A percentile compares a stretch with the other conserved stretches of the same genome.
Evolutionary conservation across 2,329 filamentous ascomycete species (phyloP).

Genomic region (Venturia pyrina): DNA sequence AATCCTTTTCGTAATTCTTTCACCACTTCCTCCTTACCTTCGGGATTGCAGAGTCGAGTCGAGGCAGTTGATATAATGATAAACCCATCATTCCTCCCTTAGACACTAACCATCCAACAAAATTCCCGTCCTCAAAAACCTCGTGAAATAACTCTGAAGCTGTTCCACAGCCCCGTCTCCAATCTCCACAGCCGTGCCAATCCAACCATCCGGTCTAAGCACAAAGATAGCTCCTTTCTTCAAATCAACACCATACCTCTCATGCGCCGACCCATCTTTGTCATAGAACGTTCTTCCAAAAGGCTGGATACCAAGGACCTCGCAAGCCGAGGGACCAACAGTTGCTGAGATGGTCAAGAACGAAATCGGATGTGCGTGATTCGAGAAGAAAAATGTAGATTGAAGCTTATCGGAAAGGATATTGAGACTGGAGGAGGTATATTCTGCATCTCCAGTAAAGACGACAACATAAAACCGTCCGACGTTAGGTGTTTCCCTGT

Average conservation of each 20-base stretch:
- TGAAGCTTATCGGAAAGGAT: slow-evolving; percentile 14
- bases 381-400: slow-evolving; percentile 14
- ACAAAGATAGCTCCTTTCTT: slow-evolving; percentile 21
- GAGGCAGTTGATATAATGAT: too few species aligned
- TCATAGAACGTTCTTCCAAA: slow-evolving; percentile 30
- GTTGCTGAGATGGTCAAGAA: slow-evolving; percentile 21
- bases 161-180: slow-evolving; percentile 13
- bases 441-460: slow-evolving; percentile 28
- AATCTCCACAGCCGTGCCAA: slow-evolving; percentile 19
- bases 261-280: slow-evolving; percentile 21
- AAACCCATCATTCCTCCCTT: too few species aligned
- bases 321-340: slow-evolving; percentile 22
- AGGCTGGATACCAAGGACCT: slow-evolving; percentile 21
- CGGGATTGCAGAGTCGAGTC: too few species aligned
- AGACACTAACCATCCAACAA: not conserved
- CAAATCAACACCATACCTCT: slow-evolving; percentile 21
- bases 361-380: slow-evolving; percentile 15
- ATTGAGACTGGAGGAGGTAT: slow-evolving; percentile 9
- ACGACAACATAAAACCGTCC: slow-evolving; percentile 34
- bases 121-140: slow-evolving; percentile 14
- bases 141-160: slow-evolving; percentile 19
- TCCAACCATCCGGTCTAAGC: slow-evolving; percentile 25
- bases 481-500: slow-evolving; percentile 34
- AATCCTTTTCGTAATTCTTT: too few species aligned
- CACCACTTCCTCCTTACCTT: too few species aligned